These are phyloP conservation scores for Typha latifolia DNA, from an alignment of 176 grass and related monocot genomes.

Conservation along the genomic window DNA sequence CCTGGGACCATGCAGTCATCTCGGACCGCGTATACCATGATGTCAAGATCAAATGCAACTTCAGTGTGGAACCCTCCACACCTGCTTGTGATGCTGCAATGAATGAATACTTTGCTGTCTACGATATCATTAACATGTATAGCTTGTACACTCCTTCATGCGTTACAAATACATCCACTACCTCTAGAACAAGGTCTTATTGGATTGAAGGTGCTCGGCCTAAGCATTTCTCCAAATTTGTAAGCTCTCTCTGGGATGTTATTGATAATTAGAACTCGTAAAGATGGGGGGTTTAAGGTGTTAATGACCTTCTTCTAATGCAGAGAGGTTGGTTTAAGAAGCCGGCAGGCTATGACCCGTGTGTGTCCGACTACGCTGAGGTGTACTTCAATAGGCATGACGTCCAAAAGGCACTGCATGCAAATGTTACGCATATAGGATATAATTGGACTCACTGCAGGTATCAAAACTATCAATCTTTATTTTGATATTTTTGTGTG, in stretches of 20 bases:
- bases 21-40: conserved; percentile 75
- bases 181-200: conserved; percentile 20
- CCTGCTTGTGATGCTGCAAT: conserved; percentile 37
- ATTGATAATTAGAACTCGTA: background rate
- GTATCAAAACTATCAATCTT: background rate
- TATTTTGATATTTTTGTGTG: background rate
- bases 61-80: conserved; percentile 24
- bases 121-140: conserved; percentile 92
- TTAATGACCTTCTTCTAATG: background rate
- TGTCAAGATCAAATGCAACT: conserved; percentile 63
- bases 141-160: conserved; percentile 82
- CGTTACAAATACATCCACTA: conserved; percentile 8
- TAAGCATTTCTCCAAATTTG: conserved; percentile 16
- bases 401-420: conserved; percentile 24
- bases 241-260: background rate
- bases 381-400: conserved; percentile 14
- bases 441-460: conserved; percentile 26
- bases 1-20: conserved; percentile 96
- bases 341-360: conserved; percentile 21
- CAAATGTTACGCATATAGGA: conserved; percentile 3
- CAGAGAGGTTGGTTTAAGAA: conserved; percentile 12
- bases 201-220: conserved; percentile 34
- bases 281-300: no score
- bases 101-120: conserved; percentile 63
- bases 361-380: conserved; percentile 6